These are phyloP conservation scores for Skeletonema costatum DNA, from an alignment of 108 stramenopile species.

Conservation along the genomic window DNA sequence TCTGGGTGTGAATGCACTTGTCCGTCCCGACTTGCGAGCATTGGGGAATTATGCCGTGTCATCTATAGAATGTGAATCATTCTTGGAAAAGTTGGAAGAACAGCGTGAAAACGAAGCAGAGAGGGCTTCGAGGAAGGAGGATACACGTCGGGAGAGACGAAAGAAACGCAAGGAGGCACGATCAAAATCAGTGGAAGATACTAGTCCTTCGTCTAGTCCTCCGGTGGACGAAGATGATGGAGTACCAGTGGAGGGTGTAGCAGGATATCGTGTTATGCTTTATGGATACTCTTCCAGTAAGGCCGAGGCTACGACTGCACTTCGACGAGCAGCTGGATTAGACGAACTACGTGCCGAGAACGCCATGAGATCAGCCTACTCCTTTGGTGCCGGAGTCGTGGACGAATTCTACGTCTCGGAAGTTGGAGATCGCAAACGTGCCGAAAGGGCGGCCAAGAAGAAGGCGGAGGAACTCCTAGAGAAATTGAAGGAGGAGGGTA, in stretches of 20 bases:
- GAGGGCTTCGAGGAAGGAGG: background rate
- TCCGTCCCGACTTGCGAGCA: conserved; percentile 56
- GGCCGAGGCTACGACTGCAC: conserved; percentile 5
- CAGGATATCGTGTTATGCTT: conserved; percentile 45
- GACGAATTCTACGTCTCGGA: conserved; percentile 41
- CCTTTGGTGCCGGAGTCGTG: conserved; percentile 42
- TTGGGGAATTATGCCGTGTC: conserved; percentile 61
- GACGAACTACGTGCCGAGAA: conserved; percentile 37
- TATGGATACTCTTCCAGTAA: conserved; percentile 31
- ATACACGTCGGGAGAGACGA: background rate
- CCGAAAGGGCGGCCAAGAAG: conserved; percentile 28
- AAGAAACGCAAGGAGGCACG: conserved; percentile 5
- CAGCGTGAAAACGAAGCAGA: conserved; percentile 2
- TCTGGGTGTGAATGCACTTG: conserved; percentile 54
- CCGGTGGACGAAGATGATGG: background rate
- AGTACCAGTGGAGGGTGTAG: conserved; percentile 13
- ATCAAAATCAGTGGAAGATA: background rate
- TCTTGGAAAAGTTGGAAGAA: conserved; percentile 45
- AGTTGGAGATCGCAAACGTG: conserved; percentile 16
- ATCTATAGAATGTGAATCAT: conserved; percentile 43
- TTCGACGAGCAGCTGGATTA: conserved; percentile 27
- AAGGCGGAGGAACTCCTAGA: conserved; percentile 35
- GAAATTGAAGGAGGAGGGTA: conserved; percentile 30
- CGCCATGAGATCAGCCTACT: conserved; percentile 32
- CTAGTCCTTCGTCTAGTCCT: background rate